These are phyloP conservation scores for Mychonastes homosphaera DNA, from an alignment of 139 green algal genomes.

Conservation along the genomic window DNA sequence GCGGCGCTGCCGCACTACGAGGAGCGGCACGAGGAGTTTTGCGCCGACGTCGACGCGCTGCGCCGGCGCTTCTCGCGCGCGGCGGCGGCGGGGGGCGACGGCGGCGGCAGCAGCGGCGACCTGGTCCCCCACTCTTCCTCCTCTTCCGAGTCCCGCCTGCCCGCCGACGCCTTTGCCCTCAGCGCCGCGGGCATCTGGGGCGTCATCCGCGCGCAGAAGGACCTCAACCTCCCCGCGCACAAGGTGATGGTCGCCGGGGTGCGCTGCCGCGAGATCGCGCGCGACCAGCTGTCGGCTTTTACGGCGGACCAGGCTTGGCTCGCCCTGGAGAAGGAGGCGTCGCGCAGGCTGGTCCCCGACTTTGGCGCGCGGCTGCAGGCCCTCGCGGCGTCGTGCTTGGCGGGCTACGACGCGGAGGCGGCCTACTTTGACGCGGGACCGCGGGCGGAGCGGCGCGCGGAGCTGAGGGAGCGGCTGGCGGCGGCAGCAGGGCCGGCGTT, in stretches of 20 bases:
- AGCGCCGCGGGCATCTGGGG: constrained; percentile 78
- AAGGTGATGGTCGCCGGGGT: constrained; percentile 97
- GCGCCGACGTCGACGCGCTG: constrained; percentile 57
- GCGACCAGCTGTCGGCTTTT: constrained; percentile 55
- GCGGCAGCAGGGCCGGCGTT: constrained; percentile 32
- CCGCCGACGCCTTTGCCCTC: constrained; percentile 66
- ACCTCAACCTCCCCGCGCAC: constrained; percentile 96
- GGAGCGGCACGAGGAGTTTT: constrained; percentile 84
- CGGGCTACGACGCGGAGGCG: constrained; percentile 78
- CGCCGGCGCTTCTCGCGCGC: constrained; percentile 58
- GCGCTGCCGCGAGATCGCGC: constrained; percentile 77
- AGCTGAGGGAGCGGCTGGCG: constrained; percentile 46
- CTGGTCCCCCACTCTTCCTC: too few species aligned
- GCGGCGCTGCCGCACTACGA: constrained; percentile 85
- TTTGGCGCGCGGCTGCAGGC: constrained; percentile 41
- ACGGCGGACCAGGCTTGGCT: constrained; percentile 45
- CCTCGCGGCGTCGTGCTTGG: constrained; percentile 60
- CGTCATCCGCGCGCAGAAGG: constrained; percentile 80
- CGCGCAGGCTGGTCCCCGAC: constrained; percentile 30
- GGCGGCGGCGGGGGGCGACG: constrained; percentile 17
- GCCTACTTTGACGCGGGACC: constrained; percentile 75
- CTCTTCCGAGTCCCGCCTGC: too few species aligned
- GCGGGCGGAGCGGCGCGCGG: constrained; percentile 42
- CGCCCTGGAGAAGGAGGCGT: constrained; percentile 29
- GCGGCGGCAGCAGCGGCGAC: background rate